Percentiles rank a stretch among this genome's conserved stretches.
These are phyloP conservation scores for Cutaneotrichosporon sp. DNA, from an alignment of 1,284 basidiomycete genomes.

Conservation along the genomic window DNA sequence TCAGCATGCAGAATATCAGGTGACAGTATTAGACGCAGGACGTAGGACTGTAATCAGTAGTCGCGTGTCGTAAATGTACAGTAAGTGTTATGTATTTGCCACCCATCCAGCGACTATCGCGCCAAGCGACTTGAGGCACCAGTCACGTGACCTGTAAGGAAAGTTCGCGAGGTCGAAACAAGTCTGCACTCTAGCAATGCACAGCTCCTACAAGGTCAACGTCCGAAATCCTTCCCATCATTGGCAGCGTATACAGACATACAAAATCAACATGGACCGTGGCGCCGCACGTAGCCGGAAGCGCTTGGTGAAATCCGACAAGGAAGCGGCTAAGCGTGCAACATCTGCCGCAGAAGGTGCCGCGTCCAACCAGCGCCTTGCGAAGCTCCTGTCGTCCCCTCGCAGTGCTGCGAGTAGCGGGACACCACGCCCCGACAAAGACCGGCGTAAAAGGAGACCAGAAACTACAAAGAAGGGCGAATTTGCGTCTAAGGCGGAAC, in stretches of 20 bases:
- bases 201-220: neutral
- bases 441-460: neutral
- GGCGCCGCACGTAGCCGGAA: constrained; percentile 43
- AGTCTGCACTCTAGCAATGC: too few relatives aligned
- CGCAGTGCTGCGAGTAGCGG: neutral
- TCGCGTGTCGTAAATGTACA: neutral
- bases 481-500: neutral
- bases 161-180: neutral
- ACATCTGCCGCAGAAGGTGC: neutral
- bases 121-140: too few relatives aligned
- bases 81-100: neutral
- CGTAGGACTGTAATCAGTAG: too few relatives aligned
- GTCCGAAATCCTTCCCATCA: too few relatives aligned
- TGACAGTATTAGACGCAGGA: too few relatives aligned
- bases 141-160: too few relatives aligned
- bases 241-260: too few relatives aligned
- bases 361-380: neutral
- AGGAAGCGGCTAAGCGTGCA: neutral
- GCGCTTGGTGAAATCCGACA: constrained; percentile 12
- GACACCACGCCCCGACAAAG: neutral
- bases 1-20: too few relatives aligned
- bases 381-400: neutral
- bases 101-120: too few relatives aligned
- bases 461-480: neutral
- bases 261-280: constrained; percentile 29